These are phyloP conservation scores for Rubia occidens DNA, from an alignment of 305 asterid species.

Conservation along the genomic window DNA sequence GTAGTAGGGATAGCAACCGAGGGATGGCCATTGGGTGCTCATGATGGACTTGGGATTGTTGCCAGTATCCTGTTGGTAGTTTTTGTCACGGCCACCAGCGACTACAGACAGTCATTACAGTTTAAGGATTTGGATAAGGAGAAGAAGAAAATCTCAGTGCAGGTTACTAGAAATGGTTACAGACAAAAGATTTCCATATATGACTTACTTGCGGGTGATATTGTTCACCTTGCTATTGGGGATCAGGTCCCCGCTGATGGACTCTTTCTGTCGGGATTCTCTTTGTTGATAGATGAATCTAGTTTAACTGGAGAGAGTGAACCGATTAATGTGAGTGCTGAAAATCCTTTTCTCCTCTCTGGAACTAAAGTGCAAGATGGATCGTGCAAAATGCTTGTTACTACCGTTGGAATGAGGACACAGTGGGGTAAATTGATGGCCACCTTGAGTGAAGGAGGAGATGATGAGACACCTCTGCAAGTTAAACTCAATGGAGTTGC, in stretches of 20 bases:
- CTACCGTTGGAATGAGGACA: constrained; percentile 96
- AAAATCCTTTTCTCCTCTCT: constrained; percentile 78
- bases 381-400: constrained; percentile 82
- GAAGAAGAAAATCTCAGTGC: constrained; percentile 78
- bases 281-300: constrained; percentile 75
- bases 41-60: constrained; percentile 92
- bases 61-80: constrained; percentile 92
- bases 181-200: constrained; percentile 76
- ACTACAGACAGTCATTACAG: constrained; percentile 78
- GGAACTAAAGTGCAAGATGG: constrained; percentile 97
- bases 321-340: constrained; percentile 56
- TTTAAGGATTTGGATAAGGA: constrained; percentile 94
- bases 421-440: constrained; percentile 98
- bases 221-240: constrained; percentile 86
- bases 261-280: constrained; percentile 69
- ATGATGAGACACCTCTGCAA: constrained; percentile 93
- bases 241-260: constrained; percentile 99
- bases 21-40: constrained; percentile 98
- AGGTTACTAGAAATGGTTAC: constrained; percentile 82
- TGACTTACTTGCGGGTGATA: constrained; percentile 76
- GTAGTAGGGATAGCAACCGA: constrained; percentile 85
- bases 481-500: constrained; percentile 94
- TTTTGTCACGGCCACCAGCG: constrained; percentile 90
- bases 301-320: constrained; percentile 95
- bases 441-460: constrained; percentile 90